Base-by-base conservation (phyloP, 2,329 filamentous ascomycete species). In the Claviceps sp. region DNA sequence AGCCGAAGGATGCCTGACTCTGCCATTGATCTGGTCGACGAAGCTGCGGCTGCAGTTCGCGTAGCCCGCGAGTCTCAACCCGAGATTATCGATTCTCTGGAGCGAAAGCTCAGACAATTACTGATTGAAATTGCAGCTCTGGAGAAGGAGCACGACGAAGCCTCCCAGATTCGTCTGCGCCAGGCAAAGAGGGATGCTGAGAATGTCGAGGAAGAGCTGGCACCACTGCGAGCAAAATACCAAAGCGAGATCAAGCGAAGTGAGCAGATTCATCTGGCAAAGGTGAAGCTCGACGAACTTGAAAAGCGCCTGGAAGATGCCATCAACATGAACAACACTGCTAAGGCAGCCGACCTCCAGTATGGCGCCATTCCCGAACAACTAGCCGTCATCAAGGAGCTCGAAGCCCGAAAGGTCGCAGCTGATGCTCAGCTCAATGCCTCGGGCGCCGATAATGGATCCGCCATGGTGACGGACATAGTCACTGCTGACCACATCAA, bases 401-500 rank as follows among this genome's bases (percentile, higher is more conserved):
- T 97, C 9, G 93, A 98, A 70, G 75, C 74, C 49, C 85, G 91
- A 56, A 91, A 94, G 68, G 79, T 80, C 16, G 79, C 78, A 47
- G 85, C 87, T 2, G 93, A 97, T 65, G 84, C 82, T 9, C 79
- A 78, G 14, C 71, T 84, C n/a, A 81, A 73, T 60, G 70, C 72
- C 5, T 67, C 65, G 9, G 72, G 71, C 34, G 70, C 72, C 30
- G 87, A 86, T 38, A 69, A 74, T 4, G 79, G 79, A 52, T 80
- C 82, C 50, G 80, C 87, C 24, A 84, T 97, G 67, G 79, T 97
- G 51, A 94, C 90, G 3, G 93, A 98, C 65, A 80, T 93, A 47
- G 93, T 98, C 58, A 93, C 93, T 5, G 89, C 90, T 11, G 93
- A 98, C 58, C 90, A 98, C 68, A 98, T 98, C 76, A 97, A 98